phyloP scores from a whole-genome alignment of 805 yeast genomes.

The Starmerella sp. region DNA sequence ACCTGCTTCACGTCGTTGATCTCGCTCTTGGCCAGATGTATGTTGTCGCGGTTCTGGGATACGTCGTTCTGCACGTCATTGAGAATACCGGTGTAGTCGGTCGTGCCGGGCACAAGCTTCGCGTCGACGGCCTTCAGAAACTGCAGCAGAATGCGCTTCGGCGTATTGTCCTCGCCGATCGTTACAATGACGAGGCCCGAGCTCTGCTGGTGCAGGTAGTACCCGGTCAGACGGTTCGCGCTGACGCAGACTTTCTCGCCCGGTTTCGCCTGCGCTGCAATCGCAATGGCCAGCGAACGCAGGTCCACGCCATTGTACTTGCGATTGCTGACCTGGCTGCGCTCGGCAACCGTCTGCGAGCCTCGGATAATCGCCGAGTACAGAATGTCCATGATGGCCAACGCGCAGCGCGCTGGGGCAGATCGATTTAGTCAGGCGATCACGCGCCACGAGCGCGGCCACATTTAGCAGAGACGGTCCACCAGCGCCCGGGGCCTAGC shows the following conservation, averaged over 20 bases:
- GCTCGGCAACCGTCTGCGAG: slow-evolving; percentile 2
- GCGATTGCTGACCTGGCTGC: neutral
- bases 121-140: slow-evolving; percentile 22
- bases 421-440: neutral
- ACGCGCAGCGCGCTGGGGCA: neutral
- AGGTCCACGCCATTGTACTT: neutral
- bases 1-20: slow-evolving; percentile 53
- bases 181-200: slow-evolving; percentile 12
- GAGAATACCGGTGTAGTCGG: slow-evolving; percentile 12
- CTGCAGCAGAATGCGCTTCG: slow-evolving; percentile 23
- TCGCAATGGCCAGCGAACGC: slow-evolving; percentile 16
- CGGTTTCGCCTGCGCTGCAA: slow-evolving; percentile 19
- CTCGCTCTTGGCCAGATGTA: slow-evolving; percentile 33
- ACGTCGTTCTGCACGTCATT: slow-evolving; percentile 6
- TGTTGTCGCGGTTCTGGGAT: slow-evolving; percentile 21
- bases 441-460: too few relatives aligned
- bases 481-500: too few relatives aligned
- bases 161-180: slow-evolving; percentile 15
- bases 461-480: too few relatives aligned
- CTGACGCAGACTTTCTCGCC: slow-evolving; percentile 18
- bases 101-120: slow-evolving; percentile 13
- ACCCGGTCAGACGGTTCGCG: slow-evolving; percentile 14
- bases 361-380: slow-evolving; percentile 8
- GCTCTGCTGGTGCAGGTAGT: slow-evolving; percentile 10
- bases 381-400: neutral